Evolutionary conservation across 768 basidiomycete genomes (phyloP), one percentile per base, ranked within the genome.

Genomic region (Kwoniella sp.): DNA sequence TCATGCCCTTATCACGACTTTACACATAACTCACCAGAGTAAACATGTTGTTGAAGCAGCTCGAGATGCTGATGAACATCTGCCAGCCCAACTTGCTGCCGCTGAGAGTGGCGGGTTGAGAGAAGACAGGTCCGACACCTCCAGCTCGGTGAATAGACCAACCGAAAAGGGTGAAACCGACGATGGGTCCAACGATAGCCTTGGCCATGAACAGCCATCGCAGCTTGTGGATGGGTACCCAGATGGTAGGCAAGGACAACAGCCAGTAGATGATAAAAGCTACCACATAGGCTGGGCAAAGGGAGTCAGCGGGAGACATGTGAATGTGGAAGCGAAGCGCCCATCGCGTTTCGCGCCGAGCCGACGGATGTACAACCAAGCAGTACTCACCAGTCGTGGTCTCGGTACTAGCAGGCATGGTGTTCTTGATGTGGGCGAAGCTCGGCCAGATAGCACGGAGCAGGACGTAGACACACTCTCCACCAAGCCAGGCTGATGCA

Each of bases 201-300:
- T 89, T 90, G 62, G 84, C 64, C 3, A 84, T 84, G 78, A 90
- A 89, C 50, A 89, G 78, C 56, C 59, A 68, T 34, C 69, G 49
- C 20, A 70, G 84, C 65, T 84, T 80, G 76, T 89, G 86, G 41
- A 88, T 82, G 10, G 86, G 87, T 60, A 87, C 84, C 84, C 84
- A 88, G 60, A 88, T 84, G 15, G 84, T 83, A 8, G 86, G 86
- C 26, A 89, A 79, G 27, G 83, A 85, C 32, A 87, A 79, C 23
- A 88, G 75, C 84, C 86, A 89, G 78, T 89, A 91, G 52, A 90
- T 77, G 79, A 90, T 84, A 81, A 90, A 90, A 60, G 82, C 82
- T 76, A 87, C 25, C 39, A 69, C 52, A 48, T 62, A 62, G 31
- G 63, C 63, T 54, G 40, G 8, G 12, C 7, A 39, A 33, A 33